A percentile compares a stretch with the other conserved stretches of the same genome.
Evolutionary conservation across 805 yeast species (phyloP).

Genomic region (Yarrowia phangngaensis): DNA sequence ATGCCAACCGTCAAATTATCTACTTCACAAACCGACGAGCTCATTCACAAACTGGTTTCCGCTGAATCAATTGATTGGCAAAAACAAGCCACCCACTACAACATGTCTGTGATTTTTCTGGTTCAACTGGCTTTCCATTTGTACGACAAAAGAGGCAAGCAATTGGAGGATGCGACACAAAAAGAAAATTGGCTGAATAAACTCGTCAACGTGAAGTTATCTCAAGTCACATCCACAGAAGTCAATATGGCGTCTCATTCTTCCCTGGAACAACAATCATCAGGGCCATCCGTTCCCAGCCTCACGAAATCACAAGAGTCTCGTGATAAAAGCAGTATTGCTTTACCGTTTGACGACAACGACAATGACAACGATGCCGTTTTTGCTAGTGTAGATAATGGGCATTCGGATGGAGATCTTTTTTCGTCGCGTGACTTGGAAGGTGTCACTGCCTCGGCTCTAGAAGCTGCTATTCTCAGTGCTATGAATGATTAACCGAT

Average conservation of each 20-base stretch:
- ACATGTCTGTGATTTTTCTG: constrained; percentile 3
- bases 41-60: constrained; percentile 2
- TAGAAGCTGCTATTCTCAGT: constrained; percentile 23
- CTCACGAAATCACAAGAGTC: not conserved
- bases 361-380: constrained; percentile 3
- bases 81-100: not conserved
- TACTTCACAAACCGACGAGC: not conserved
- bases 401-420: constrained; percentile 3
- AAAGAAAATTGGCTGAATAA: constrained; percentile 9
- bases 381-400: constrained; percentile 1
- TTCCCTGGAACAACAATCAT: not conserved
- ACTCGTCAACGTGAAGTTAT: not conserved
- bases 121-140: constrained; percentile 7
- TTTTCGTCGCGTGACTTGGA: constrained; percentile 18
- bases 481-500: constrained; percentile 1
- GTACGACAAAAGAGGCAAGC: constrained; percentile 19
- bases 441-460: constrained; percentile 9
- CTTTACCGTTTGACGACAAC: not conserved
- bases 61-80: not conserved
- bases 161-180: constrained; percentile 5
- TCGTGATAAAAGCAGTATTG: not conserved
- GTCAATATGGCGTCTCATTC: constrained; percentile 1
- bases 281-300: not conserved
- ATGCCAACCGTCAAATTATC: constrained; percentile 5
- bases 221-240: not conserved